Evolutionary conservation across 306 rosid genomes (phyloP), one percentile per base, ranked within the genome.

Genomic region (Medicago truncatula): DNA sequence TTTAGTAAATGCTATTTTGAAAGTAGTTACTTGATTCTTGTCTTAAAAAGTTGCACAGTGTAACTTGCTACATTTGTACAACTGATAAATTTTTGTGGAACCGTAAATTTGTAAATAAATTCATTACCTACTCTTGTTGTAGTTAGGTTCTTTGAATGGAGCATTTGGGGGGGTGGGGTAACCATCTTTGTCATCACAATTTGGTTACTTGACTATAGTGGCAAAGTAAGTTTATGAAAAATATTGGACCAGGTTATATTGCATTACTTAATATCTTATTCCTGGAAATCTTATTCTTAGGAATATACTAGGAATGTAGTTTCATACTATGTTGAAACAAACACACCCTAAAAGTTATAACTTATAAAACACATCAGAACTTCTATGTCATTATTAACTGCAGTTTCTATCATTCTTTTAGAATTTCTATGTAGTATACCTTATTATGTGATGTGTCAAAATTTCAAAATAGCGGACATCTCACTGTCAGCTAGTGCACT

Each of bases 41-140:
- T 66, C 53, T 39, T 21, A 7, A 52, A 23, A 52, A 70, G 52
- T 64, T 78, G 66, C 43, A 61, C 50, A n/a, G 73, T 58, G 50
- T 56, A 12, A 64, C 50, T 58, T 53, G 57, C 73, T 67, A 13
- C 69, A 65, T 78, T 67, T 43, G 49, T 71, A 47, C 53, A 25
- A 8, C 58, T 76, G 78, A 61, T 69, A 12, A 49, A 28, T 76
- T 43, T 70, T 82, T 39, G 52, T 72, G 63, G 53, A 79, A 65
- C 61, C 8, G 41, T 52, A 49, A 58, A 28, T 75, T 53, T 70
- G 57, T 36, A 15, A 21, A 66, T 66, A 36, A 61, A 60, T 64
- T 34, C 77, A 13, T 41, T 75, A 15, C 53, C 15, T 61, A 34
- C 40, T 72, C 47, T 31, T 17, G 13, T 59, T 15, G 44, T 76